Evolutionary conservation across 2,329 filamentous ascomycete species (phyloP).

Genomic region (Calcarisporium arbuscula): DNA sequence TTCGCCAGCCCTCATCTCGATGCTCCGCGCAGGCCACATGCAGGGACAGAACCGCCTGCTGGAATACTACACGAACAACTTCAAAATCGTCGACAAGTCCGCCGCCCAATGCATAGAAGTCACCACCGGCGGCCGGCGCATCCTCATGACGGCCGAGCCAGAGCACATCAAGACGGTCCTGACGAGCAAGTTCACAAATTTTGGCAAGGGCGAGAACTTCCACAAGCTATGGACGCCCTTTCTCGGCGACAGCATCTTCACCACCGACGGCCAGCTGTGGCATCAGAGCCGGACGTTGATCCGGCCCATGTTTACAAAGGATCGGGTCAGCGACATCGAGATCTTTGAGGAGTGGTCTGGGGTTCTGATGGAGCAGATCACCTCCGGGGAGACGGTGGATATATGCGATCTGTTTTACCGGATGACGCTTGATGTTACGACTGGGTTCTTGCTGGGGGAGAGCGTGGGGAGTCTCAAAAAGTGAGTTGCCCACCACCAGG

Average conservation of each 20-base stretch:
- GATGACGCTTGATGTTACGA: conserved; percentile 76
- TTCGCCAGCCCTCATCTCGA: too few species aligned
- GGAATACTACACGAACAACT: conserved; percentile 9
- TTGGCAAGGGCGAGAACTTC: conserved; percentile 73
- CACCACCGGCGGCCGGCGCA: conserved; percentile 46
- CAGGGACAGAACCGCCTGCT: conserved; percentile 13
- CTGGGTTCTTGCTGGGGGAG: conserved; percentile 73
- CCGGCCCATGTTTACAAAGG: conserved; percentile 78
- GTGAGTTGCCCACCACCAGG: too few species aligned
- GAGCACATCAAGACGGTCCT: conserved; percentile 89
- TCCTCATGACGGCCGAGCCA: conserved; percentile 72
- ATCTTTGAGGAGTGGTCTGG: conserved; percentile 55
- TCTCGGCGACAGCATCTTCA: conserved; percentile 69
- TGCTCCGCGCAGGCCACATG: too few species aligned
- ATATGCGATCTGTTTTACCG: conserved; percentile 75
- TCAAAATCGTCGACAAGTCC: conserved; percentile 4
- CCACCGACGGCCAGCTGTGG: conserved; percentile 74
- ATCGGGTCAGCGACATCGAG: conserved; percentile 74
- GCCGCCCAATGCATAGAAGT: conserved; percentile 39
- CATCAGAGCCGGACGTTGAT: conserved; percentile 72
- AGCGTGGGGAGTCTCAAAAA: conserved; percentile 7
- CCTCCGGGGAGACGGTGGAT: conserved; percentile 52
- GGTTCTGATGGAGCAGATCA: conserved; percentile 11
- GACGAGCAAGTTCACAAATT: conserved; percentile 79
- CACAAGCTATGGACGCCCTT: conserved; percentile 70